A percentile compares a stretch with the other conserved stretches of the same genome.
phyloP scores from a whole-genome alignment of 768 basidiomycete genomes.

The Coprinopsis strossmayeri region DNA sequence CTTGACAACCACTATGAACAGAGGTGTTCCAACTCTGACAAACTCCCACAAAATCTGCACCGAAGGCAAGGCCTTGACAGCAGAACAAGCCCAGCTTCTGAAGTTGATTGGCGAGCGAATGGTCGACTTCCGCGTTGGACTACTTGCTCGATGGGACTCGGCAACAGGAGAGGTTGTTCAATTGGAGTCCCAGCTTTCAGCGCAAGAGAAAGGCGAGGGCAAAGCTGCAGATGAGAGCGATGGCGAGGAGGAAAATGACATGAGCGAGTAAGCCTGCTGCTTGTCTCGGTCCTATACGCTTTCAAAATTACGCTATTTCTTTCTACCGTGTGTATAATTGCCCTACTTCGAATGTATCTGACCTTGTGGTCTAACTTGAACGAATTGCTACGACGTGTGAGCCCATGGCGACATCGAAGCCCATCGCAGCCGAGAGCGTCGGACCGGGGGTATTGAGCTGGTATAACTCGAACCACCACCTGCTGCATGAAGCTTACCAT shows the following conservation, averaged over 20 bases:
- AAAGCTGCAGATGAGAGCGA: constrained; percentile 28
- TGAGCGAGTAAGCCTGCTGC: constrained; percentile 41
- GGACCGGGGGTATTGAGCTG: too few relatives aligned
- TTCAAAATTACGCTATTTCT: constrained; percentile 1
- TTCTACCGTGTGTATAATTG: background rate
- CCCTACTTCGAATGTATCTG: too few relatives aligned
- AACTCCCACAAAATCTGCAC: constrained; percentile 81
- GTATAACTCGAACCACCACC: too few relatives aligned
- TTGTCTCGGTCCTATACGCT: constrained; percentile 15
- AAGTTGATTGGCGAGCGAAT: constrained; percentile 88
- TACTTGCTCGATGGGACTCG: constrained; percentile 70
- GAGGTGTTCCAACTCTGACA: constrained; percentile 81
- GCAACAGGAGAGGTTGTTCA: constrained; percentile 57
- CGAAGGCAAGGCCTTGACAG: constrained; percentile 69
- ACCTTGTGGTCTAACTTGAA: too few relatives aligned
- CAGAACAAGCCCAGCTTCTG: constrained; percentile 88
- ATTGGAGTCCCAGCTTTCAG: constrained; percentile 35
- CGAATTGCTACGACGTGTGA: too few relatives aligned
- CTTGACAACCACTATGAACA: constrained; percentile 74
- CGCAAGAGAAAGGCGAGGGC: constrained; percentile 30
- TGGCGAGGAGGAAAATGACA: constrained; percentile 29
- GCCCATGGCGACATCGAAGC: too few relatives aligned
- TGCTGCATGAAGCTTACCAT: constrained; percentile 58
- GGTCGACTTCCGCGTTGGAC: constrained; percentile 74
- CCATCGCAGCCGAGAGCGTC: too few relatives aligned